Conservation (phyloP, 768 basidiomycete species). For the Hygrophorus pudorinus region DNA sequence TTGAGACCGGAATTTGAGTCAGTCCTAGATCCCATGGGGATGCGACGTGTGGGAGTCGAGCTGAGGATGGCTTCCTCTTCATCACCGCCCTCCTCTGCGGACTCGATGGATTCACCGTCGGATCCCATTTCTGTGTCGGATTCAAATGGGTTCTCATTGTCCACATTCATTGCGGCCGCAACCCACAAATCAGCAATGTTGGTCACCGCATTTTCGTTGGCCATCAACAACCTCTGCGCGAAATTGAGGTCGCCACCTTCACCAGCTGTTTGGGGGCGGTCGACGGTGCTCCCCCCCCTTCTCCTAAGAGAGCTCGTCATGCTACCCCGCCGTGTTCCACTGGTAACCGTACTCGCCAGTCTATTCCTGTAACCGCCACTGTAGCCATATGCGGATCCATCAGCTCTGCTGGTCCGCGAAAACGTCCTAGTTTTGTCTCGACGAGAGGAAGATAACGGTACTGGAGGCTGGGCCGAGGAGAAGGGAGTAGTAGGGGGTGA, state of each 20-base stretch:
- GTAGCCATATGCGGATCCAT: conserved; percentile 80
- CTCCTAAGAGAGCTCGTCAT: conserved; percentile 43
- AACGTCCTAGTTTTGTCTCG: conserved; percentile 38
- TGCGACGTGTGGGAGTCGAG: conserved; percentile 15
- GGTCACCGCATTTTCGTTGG: conserved; percentile 91
- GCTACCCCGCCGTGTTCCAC: conserved; percentile 42
- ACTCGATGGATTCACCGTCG: conserved; percentile 26
- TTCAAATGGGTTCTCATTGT: conserved; percentile 78
- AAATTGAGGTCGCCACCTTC: conserved; percentile 62
- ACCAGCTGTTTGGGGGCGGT: conserved; percentile 21
- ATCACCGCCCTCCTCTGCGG: conserved; percentile 21
- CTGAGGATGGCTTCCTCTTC: conserved; percentile 11
- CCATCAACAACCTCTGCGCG: conserved; percentile 79
- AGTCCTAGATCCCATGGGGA: conserved; percentile 6
- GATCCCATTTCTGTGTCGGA: conserved; percentile 36
- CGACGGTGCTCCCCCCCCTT: conserved; percentile 40
- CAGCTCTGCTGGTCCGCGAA: conserved; percentile 47
- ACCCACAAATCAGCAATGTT: conserved; percentile 97
- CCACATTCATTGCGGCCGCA: conserved; percentile 90
- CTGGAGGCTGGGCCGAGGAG: conserved; percentile 26
- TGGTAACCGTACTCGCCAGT: conserved; percentile 37
- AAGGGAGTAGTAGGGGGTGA: conserved; percentile 19
- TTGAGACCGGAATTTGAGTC: conserved; percentile 9
- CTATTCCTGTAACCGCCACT: conserved; percentile 45
- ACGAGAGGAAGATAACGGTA: conserved; percentile 35